A percentile compares a stretch with the other conserved stretches of the same genome.
phyloP scores from a whole-genome alignment of 2,329 filamentous ascomycete genomes.

The Sodiomyces alkalinus region DNA sequence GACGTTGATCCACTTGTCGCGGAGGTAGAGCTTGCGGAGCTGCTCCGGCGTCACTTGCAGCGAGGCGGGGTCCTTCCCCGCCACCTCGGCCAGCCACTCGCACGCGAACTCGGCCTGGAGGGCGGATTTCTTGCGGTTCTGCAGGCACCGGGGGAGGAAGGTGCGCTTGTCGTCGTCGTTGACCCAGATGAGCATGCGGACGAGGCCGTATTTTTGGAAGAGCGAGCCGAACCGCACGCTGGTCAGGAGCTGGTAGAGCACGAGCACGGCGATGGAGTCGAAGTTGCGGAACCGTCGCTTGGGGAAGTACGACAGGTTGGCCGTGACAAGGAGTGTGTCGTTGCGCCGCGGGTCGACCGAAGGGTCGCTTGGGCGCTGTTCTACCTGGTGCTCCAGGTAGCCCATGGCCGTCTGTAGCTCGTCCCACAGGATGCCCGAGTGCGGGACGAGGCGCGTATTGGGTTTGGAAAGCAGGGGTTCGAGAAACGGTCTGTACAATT shows the following conservation, averaged over 20 bases:
- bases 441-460: slow-evolving; percentile 33
- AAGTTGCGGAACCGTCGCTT: slow-evolving; percentile 34
- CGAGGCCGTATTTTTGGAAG: slow-evolving; percentile 62
- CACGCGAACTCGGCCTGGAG: slow-evolving; percentile 46
- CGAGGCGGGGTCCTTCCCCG: slow-evolving; percentile 18
- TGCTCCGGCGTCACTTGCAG: slow-evolving; percentile 4
- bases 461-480: slow-evolving; percentile 34
- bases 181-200: slow-evolving; percentile 66
- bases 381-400: slow-evolving; percentile 39
- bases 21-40: slow-evolving; percentile 13
- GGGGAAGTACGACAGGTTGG: slow-evolving; percentile 45
- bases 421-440: slow-evolving; percentile 43
- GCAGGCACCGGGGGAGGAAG: slow-evolving; percentile 45
- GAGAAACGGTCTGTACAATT: slow-evolving; percentile 46
- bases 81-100: slow-evolving; percentile 44
- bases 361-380: slow-evolving; percentile 17
- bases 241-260: slow-evolving; percentile 46
- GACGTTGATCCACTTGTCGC: slow-evolving; percentile 32
- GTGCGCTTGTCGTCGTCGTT: slow-evolving; percentile 41
- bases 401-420: slow-evolving; percentile 41
- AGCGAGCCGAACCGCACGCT: slow-evolving; percentile 41
- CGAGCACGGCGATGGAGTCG: slow-evolving; percentile 38
- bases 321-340: slow-evolving; percentile 57
- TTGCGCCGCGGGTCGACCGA: slow-evolving; percentile 39
- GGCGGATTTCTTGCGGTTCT: slow-evolving; percentile 37